phyloP scores from a whole-genome alignment of 257 asterid species.

The Rhazya stricta region DNA sequence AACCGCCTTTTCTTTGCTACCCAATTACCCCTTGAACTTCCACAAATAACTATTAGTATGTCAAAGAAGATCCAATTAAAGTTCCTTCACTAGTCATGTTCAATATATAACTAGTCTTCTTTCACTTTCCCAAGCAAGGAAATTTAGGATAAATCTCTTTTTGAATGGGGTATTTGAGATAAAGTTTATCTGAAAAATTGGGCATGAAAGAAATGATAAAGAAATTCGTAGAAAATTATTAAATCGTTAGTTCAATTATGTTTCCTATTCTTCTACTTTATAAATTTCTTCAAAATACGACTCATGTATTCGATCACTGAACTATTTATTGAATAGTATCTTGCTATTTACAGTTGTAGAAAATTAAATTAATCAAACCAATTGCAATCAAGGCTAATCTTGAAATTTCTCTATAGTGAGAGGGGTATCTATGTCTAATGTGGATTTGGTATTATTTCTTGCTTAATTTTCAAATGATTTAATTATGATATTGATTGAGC shows the following conservation, averaged over 20 bases:
- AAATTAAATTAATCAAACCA: too few relatives aligned
- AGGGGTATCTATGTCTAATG: neutral
- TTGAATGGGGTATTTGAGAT: neutral
- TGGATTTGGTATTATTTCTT: neutral
- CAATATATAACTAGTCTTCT: neutral
- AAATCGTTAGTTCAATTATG: too few relatives aligned
- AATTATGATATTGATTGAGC: slow-evolving; percentile 2
- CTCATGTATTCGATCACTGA: too few relatives aligned
- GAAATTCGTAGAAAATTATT: neutral
- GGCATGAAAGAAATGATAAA: neutral
- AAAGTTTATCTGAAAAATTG: neutral
- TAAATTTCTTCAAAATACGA: too few relatives aligned
- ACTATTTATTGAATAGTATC: too few relatives aligned
- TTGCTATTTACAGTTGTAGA: too few relatives aligned
- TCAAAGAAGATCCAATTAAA: neutral
- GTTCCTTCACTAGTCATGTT: neutral
- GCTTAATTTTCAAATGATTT: slow-evolving; percentile 1
- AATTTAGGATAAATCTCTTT: neutral
- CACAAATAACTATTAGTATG: neutral
- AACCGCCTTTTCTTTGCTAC: neutral
- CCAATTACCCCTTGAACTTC: slow-evolving; percentile 8
- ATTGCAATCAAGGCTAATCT: neutral
- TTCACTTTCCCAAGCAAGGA: neutral
- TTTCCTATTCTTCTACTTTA: too few relatives aligned
- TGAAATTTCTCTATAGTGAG: neutral